Conservation (phyloP, 345 rosid species). For the Hibiscus trionum region DNA sequence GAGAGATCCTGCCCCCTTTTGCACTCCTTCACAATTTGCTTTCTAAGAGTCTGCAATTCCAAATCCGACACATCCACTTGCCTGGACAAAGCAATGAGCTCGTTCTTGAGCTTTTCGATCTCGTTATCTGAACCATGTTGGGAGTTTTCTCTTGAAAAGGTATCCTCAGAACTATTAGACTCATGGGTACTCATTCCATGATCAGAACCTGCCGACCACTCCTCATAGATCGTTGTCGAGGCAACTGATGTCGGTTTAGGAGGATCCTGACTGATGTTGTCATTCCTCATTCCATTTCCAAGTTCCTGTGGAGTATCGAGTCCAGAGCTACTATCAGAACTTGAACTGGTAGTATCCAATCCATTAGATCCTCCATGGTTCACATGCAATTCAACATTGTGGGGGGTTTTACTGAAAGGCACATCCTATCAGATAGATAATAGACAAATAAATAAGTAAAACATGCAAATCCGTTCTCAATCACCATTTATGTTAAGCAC, state of each 20-base stretch:
- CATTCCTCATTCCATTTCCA: conserved; percentile 35
- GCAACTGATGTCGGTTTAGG: conserved; percentile 23
- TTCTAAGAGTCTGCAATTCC: too few relatives aligned
- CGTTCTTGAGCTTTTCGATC: too few relatives aligned
- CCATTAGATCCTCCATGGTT: conserved; percentile 47
- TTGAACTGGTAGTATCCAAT: conserved; percentile 74
- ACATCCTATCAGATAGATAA: conserved; percentile 36
- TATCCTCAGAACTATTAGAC: too few relatives aligned
- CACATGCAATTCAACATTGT: conserved; percentile 35
- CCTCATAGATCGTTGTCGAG: conserved; percentile 21
- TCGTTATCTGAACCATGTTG: too few relatives aligned
- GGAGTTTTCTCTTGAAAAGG: too few relatives aligned
- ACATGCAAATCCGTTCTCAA: not conserved
- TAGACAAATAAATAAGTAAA: not conserved
- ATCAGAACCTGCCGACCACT: too few relatives aligned
- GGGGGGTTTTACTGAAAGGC: conserved; percentile 27
- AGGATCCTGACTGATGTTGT: conserved; percentile 29
- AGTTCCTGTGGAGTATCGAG: conserved; percentile 61
- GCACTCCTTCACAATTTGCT: too few relatives aligned
- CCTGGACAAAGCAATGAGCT: too few relatives aligned
- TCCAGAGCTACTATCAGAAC: conserved; percentile 55
- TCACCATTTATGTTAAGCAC: not conserved
- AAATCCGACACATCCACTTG: too few relatives aligned
- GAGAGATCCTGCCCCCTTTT: too few relatives aligned
- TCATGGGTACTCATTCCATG: too few relatives aligned